Evolutionary conservation across 108 stramenopile species (phyloP).

Genomic region (Stephanodiscus minutulus): DNA sequence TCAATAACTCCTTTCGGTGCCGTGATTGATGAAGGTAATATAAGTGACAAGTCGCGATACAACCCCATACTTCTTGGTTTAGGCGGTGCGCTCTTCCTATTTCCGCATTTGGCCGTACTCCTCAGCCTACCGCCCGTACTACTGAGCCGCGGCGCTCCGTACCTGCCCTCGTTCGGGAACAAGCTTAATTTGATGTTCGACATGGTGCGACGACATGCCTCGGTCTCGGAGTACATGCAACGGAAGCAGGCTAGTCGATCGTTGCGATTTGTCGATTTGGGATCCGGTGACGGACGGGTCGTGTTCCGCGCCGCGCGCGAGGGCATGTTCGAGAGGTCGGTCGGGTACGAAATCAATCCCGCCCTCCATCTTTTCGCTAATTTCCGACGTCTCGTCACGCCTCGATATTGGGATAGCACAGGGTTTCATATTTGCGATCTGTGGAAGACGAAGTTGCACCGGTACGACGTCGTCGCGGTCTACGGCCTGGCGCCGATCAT

Average conservation of each 20-base stretch:
- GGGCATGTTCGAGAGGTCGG: conserved; percentile 49
- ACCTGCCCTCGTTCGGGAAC: conserved; percentile 54
- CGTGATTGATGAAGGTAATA: not conserved
- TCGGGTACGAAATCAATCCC: conserved; percentile 70
- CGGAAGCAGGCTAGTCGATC: not conserved
- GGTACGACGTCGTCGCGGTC: conserved; percentile 63
- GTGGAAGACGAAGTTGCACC: conserved; percentile 51
- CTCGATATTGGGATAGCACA: conserved; percentile 53
- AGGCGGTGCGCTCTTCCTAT: conserved; percentile 37
- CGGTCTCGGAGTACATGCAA: not conserved
- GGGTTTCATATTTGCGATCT: conserved; percentile 53
- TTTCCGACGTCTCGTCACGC: conserved; percentile 41
- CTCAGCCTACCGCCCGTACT: conserved; percentile 63
- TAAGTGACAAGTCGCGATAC: not conserved
- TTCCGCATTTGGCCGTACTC: conserved; percentile 50
- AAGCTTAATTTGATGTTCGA: conserved; percentile 53
- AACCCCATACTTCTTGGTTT: conserved; percentile 28
- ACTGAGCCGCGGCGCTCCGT: conserved; percentile 59
- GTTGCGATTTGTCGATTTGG: conserved; percentile 58
- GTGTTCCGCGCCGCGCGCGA: conserved; percentile 67
- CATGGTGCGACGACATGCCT: conserved; percentile 21
- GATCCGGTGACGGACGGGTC: conserved; percentile 65
- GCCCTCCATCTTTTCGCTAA: conserved; percentile 45
- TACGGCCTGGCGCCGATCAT: conserved; percentile 72
- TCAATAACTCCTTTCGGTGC: not conserved